Evolutionary conservation across 2,329 filamentous ascomycete genomes (phyloP).

Genomic region (Neofusicoccum cordaticola): DNA sequence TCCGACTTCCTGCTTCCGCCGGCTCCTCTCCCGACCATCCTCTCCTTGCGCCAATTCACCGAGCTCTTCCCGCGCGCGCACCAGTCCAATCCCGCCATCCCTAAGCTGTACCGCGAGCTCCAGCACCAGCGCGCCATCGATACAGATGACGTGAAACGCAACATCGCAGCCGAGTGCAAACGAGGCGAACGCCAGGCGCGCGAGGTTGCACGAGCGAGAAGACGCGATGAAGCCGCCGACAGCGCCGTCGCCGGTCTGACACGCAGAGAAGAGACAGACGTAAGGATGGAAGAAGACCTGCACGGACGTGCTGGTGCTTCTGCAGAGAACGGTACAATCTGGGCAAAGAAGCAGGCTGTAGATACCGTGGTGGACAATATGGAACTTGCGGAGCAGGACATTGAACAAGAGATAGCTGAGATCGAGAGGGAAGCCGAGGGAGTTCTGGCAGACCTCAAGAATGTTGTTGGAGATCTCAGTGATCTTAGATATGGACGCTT

Average conservation of each 20-base stretch:
- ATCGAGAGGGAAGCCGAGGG: slow-evolving; percentile 63
- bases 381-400: slow-evolving; percentile 60
- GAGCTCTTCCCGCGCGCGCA: slow-evolving; percentile 69
- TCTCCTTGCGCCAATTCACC: slow-evolving; percentile 72
- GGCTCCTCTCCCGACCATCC: slow-evolving; percentile 68
- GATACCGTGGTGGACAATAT: slow-evolving; percentile 66
- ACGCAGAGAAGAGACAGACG: slow-evolving; percentile 62
- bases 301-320: slow-evolving; percentile 35
- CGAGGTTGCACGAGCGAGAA: slow-evolving; percentile 55
- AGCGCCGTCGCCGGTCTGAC: slow-evolving; percentile 45
- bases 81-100: slow-evolving; percentile 65
- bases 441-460: slow-evolving; percentile 60
- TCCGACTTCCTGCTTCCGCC: slow-evolving; percentile 75
- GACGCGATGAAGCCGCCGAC: slow-evolving; percentile 53
- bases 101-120: slow-evolving; percentile 73
- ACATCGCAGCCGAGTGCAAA: slow-evolving; percentile 64
- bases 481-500: slow-evolving; percentile 80
- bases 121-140: slow-evolving; percentile 69
- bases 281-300: slow-evolving; percentile 44
- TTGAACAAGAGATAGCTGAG: slow-evolving; percentile 66
- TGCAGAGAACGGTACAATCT: slow-evolving; percentile 35
- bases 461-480: slow-evolving; percentile 70
- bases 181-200: slow-evolving; percentile 58
- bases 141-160: slow-evolving; percentile 64
- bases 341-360: slow-evolving; percentile 57